Percentiles rank a stretch among this genome's conserved stretches.
These are phyloP conservation scores for Suhomyces chickasaworum DNA, from an alignment of 1,139 yeast genomes.

Conservation along the genomic window DNA sequence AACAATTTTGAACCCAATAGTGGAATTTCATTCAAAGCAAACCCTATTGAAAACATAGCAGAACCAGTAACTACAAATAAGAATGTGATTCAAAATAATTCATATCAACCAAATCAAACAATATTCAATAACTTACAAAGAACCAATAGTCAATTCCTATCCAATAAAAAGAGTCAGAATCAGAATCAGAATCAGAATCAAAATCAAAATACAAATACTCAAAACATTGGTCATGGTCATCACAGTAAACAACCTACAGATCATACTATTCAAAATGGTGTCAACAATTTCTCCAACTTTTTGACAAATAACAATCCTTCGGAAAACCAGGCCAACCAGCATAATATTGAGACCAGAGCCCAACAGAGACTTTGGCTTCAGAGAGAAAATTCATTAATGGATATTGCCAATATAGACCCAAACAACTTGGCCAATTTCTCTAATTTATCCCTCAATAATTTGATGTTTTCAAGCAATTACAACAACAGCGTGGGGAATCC, in stretches of 20 bases:
- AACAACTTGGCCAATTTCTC: constrained; percentile 41
- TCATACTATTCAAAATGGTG: constrained; percentile 23
- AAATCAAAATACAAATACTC: not conserved
- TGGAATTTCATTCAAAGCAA: constrained; percentile 43
- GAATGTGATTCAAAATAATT: constrained; percentile 36
- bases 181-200: too few species aligned
- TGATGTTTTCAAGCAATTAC: constrained; percentile 49
- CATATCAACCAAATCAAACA: constrained; percentile 49
- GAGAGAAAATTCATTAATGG: constrained; percentile 70
- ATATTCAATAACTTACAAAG: constrained; percentile 48
- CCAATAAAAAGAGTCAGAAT: constrained; percentile 21
- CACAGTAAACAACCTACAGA: not conserved
- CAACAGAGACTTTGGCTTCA: constrained; percentile 85
- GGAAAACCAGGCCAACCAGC: constrained; percentile 15
- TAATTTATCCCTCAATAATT: constrained; percentile 45
- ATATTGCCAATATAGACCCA: constrained; percentile 46
- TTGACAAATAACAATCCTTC: constrained; percentile 22
- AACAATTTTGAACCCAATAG: constrained; percentile 27
- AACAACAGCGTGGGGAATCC: constrained; percentile 15
- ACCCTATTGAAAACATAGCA: constrained; percentile 34
- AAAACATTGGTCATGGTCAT: constrained; percentile 1
- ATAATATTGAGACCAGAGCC: constrained; percentile 60
- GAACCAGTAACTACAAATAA: constrained; percentile 41
- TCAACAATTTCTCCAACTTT: constrained; percentile 37
- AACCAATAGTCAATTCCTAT: constrained; percentile 39